Percentiles rank a stretch among this genome's conserved stretches.
phyloP scores from a whole-genome alignment of 1,139 yeast genomes.

The Kurtzmaniella quercitrusa region DNA sequence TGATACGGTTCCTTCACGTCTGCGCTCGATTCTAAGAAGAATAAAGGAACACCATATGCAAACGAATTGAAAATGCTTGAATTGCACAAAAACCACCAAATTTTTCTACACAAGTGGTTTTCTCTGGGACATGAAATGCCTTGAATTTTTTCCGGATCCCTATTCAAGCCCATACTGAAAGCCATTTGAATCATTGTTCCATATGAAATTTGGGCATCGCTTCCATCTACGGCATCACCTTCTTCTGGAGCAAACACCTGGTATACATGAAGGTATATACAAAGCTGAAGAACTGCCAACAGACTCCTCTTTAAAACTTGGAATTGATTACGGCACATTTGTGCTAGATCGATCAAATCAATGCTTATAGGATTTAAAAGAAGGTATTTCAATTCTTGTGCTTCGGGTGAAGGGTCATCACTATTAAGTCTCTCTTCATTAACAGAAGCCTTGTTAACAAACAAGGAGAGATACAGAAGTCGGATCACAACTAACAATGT shows the following conservation, averaged over 20 bases:
- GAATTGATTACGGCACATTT: slow-evolving; percentile 24
- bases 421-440: slow-evolving; percentile 23
- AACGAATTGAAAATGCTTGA: slow-evolving; percentile 25
- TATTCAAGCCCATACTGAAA: slow-evolving; percentile 41
- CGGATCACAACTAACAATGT: slow-evolving; percentile 25
- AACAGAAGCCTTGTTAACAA: slow-evolving; percentile 27
- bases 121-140: slow-evolving; percentile 22
- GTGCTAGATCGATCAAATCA: slow-evolving; percentile 24
- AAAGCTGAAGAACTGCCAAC: slow-evolving; percentile 26
- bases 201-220: slow-evolving; percentile 39
- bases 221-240: slow-evolving; percentile 41
- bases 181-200: slow-evolving; percentile 44
- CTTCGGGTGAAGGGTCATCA: slow-evolving; percentile 17
- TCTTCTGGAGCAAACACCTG: slow-evolving; percentile 48
- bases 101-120: slow-evolving; percentile 44
- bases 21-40: slow-evolving; percentile 16
- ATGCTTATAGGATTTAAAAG: slow-evolving; percentile 25
- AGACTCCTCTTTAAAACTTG: slow-evolving; percentile 20
- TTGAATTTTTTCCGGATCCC: slow-evolving; percentile 35
- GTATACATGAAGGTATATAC: slow-evolving; percentile 41
- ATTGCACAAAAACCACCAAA: slow-evolving; percentile 40
- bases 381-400: slow-evolving; percentile 20
- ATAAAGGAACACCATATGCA: slow-evolving; percentile 26
- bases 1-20: slow-evolving; percentile 27
- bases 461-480: slow-evolving; percentile 28